These are phyloP conservation scores for Arachis monticola DNA, from an alignment of 331 rosid species.

Conservation along the genomic window DNA sequence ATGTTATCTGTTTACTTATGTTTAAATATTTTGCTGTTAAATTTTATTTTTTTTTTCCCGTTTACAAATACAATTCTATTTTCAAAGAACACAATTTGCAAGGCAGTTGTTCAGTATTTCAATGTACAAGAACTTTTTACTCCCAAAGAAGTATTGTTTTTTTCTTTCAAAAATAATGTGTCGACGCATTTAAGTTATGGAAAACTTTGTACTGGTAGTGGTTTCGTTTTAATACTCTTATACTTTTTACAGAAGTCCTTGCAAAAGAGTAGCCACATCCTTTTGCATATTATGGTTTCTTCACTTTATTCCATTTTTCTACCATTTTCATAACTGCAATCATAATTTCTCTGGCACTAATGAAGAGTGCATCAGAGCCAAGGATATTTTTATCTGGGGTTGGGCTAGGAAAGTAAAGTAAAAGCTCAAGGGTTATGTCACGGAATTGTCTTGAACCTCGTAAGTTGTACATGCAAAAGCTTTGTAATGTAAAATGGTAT, in stretches of 20 bases:
- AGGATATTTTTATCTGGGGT: conserved; percentile 5
- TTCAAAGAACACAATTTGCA: background rate
- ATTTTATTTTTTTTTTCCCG: conserved; percentile 21
- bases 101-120: conserved; percentile 11
- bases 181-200: background rate
- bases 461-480: conserved; percentile 1
- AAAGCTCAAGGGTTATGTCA: conserved; percentile 10
- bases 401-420: conserved; percentile 12
- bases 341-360: conserved; percentile 14
- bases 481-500: conserved; percentile 15
- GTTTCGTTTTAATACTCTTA: background rate
- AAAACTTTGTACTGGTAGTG: background rate
- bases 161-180: background rate
- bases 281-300: conserved; percentile 16
- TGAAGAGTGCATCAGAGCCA: background rate
- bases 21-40: conserved; percentile 27
- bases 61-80: conserved; percentile 14
- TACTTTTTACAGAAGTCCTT: conserved; percentile 17
- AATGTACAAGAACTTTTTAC: conserved; percentile 13
- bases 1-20: conserved; percentile 31
- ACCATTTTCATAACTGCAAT: conserved; percentile 14
- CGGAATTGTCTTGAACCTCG: conserved; percentile 17
- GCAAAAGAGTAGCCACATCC: conserved; percentile 9
- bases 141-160: background rate
- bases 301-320: background rate